Evolutionary conservation across 2,329 filamentous ascomycete species (phyloP).

Genomic region (Fusarium solani-melongenae): DNA sequence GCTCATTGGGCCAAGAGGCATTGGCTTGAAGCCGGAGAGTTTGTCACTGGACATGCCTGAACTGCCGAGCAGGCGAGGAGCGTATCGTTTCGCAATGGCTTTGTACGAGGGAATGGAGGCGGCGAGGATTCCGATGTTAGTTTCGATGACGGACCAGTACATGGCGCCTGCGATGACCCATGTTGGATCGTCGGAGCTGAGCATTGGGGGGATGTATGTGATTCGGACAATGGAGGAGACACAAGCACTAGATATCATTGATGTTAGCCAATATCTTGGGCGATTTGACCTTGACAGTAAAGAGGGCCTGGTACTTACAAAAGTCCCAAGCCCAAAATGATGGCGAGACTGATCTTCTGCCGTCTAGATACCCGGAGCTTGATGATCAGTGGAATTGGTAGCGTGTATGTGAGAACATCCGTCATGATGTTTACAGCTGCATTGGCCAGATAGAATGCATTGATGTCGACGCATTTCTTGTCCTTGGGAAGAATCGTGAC

Average conservation of each 20-base stretch:
- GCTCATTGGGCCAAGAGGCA: slow-evolving; percentile 22
- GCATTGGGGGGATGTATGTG: slow-evolving; percentile 33
- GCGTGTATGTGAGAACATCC: slow-evolving; percentile 15
- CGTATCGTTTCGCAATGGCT: slow-evolving; percentile 29
- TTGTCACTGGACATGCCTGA: slow-evolving; percentile 24
- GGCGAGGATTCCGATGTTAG: slow-evolving; percentile 31
- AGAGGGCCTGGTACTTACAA: slow-evolving; percentile 7
- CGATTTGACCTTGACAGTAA: rapidly evolving
- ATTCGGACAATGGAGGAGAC: slow-evolving; percentile 29
- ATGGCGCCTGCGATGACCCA: slow-evolving; percentile 29
- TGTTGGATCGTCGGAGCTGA: slow-evolving; percentile 18
- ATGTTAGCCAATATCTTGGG: not conserved
- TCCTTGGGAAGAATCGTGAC: not conserved
- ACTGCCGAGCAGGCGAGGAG: slow-evolving; percentile 27
- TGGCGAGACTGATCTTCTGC: slow-evolving; percentile 26
- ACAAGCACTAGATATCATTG: not conserved
- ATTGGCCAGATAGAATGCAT: slow-evolving; percentile 28
- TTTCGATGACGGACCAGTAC: slow-evolving; percentile 35
- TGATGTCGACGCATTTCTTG: slow-evolving; percentile 28
- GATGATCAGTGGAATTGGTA: slow-evolving; percentile 6
- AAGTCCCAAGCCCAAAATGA: slow-evolving; percentile 20
- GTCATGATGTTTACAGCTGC: slow-evolving; percentile 29
- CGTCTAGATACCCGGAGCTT: slow-evolving; percentile 22
- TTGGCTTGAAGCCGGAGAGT: slow-evolving; percentile 29
- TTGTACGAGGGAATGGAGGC: slow-evolving; percentile 30